phyloP scores from a whole-genome alignment of 495 filamentous ascomycete species.

The Penicillium roqueforti region DNA sequence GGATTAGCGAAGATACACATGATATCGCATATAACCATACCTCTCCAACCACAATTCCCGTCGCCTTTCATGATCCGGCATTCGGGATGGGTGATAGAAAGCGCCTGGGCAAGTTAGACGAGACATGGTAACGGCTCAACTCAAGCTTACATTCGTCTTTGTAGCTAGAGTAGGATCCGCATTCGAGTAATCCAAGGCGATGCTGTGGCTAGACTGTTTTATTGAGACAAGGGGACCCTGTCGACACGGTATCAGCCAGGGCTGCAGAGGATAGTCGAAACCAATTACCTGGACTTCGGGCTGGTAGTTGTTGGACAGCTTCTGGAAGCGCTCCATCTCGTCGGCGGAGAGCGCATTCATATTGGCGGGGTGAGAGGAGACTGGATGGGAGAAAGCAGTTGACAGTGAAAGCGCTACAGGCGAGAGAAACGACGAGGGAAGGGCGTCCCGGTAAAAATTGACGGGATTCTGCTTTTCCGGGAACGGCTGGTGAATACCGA shows the following conservation, averaged over 20 bases:
- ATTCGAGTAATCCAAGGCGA: conserved; percentile 85
- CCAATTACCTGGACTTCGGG: conserved; percentile 56
- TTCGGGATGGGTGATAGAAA: conserved; percentile 80
- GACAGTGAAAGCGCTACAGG: conserved; percentile 26
- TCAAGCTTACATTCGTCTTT: conserved; percentile 73
- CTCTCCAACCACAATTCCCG: conserved; percentile 97
- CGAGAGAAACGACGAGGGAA: conserved; percentile 21
- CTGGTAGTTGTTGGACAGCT: conserved; percentile 59
- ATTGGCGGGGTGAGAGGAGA: conserved; percentile 21
- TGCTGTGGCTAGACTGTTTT: conserved; percentile 68
- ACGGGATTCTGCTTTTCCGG: conserved; percentile 30
- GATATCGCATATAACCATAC: conserved; percentile 43
- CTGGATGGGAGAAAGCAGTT: conserved; percentile 14
- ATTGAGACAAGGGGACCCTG: conserved; percentile 82
- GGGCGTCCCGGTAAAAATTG: conserved; percentile 22
- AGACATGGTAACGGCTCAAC: not conserved
- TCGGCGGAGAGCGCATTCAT: conserved; percentile 47
- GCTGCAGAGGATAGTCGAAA: not conserved
- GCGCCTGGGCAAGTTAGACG: conserved; percentile 50
- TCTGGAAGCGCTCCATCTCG: conserved; percentile 52
- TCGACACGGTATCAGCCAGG: conserved; percentile 5
- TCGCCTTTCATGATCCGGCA: conserved; percentile 87
- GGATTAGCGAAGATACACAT: conserved; percentile 12
- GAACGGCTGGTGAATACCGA: conserved; percentile 36
- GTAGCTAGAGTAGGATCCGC: conserved; percentile 79